Percentiles rank a stretch among this genome's conserved stretches.
Conservation (phyloP, 2,329 filamentous ascomycete species). For the Beauveria australis region DNA sequence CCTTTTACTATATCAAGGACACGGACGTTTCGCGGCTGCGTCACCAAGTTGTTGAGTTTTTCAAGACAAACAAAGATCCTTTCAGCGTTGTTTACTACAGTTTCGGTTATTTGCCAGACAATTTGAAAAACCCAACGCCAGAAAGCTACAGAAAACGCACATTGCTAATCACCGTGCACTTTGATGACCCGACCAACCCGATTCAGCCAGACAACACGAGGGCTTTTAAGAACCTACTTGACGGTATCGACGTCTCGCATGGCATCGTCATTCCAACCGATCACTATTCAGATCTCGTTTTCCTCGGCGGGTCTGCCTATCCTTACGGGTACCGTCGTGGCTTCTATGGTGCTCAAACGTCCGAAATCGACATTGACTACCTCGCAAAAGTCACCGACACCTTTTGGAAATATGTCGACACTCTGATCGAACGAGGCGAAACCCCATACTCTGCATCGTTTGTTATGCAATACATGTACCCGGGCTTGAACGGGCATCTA, state of each 20-base stretch:
- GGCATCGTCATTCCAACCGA: neutral
- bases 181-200: slow-evolving; percentile 2
- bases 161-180: slow-evolving; percentile 6
- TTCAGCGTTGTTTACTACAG: slow-evolving; percentile 10
- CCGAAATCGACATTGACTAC: slow-evolving; percentile 1
- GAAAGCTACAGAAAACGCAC: slow-evolving; percentile 5
- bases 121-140: neutral
- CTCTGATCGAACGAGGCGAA: neutral
- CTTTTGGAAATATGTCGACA: slow-evolving; percentile 2
- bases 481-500: neutral
- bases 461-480: slow-evolving; percentile 11
- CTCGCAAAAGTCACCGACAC: neutral
- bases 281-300: slow-evolving; percentile 2
- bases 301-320: slow-evolving; percentile 6
- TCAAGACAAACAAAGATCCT: slow-evolving; percentile 1
- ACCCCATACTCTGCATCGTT: slow-evolving; percentile 1
- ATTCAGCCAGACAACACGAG: neutral
- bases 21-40: neutral
- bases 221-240: neutral
- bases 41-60: slow-evolving; percentile 4
- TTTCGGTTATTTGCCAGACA: slow-evolving; percentile 2
- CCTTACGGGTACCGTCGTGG: slow-evolving; percentile 9
- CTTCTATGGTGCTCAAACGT: slow-evolving; percentile 8
- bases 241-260: neutral
- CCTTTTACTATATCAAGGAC: slow-evolving; percentile 9